Evolutionary conservation across 495 filamentous ascomycete species (phyloP).

Genomic region (Penicillium silybi): DNA sequence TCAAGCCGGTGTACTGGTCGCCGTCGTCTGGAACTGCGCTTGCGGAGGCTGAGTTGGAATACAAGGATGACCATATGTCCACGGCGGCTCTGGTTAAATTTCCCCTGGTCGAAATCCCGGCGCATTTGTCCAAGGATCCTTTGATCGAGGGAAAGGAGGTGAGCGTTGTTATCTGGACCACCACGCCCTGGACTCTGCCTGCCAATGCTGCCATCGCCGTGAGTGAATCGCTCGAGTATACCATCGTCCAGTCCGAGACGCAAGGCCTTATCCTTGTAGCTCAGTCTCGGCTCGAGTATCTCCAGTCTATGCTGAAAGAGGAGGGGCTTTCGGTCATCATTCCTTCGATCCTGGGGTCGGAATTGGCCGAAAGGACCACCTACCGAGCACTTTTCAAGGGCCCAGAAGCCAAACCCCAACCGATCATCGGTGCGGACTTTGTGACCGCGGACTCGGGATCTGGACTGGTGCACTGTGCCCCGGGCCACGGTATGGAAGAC

Average conservation of each 20-base stretch:
- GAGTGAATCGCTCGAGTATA: constrained; percentile 67
- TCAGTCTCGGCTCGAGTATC: constrained; percentile 56
- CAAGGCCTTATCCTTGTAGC: constrained; percentile 63
- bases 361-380: constrained; percentile 54
- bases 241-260: constrained; percentile 53
- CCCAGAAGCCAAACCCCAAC: constrained; percentile 49
- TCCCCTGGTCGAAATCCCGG: constrained; percentile 56
- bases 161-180: constrained; percentile 90
- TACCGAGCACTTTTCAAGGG: constrained; percentile 67
- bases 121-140: constrained; percentile 36
- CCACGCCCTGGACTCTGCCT: constrained; percentile 95
- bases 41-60: constrained; percentile 95
- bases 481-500: constrained; percentile 95
- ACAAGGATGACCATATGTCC: constrained; percentile 78
- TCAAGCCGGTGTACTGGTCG: constrained; percentile 96
- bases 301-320: constrained; percentile 37
- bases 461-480: constrained; percentile 88
- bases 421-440: constrained; percentile 76
- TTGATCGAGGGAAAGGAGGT: constrained; percentile 39
- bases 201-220: constrained; percentile 89
- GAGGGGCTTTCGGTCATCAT: constrained; percentile 49
- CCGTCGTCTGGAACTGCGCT: constrained; percentile 86
- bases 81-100: constrained; percentile 80
- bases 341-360: constrained; percentile 56
- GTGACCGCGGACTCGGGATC: constrained; percentile 84